Evolutionary conservation across 2,329 filamentous ascomycete species (phyloP), one percentile per base, ranked within the genome.

Genomic region (Aspergillus sergii): DNA sequence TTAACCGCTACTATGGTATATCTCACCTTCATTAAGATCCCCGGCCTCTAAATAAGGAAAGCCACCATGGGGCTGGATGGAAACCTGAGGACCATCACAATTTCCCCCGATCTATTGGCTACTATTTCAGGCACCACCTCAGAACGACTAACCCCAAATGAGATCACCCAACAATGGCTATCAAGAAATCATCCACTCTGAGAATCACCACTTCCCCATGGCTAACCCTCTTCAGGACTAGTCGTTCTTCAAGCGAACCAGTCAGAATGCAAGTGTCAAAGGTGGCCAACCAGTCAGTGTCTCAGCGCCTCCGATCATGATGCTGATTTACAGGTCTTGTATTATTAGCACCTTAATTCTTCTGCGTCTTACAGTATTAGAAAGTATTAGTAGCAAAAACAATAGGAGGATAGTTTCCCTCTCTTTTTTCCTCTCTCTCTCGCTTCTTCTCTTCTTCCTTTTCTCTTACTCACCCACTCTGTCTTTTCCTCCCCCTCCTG

Each of bases 391-490:
- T 32, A 53, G 50, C 28, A 53, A 53, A 41, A 30, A 51, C 57
- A 54, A 30, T 39, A 41, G 39, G 39, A 41, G 39, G 39, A 41
- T 41, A n/a, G 34, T 16, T 36, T 36, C 14, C 34, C 32, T 34
- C 32, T 34, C 32, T 34, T 11, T 34, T 11, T 30, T 30, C 59
- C 43, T 48, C 43, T 32, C 48, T 61, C 48, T 30, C 14, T 50
- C 46, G 51, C 34, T 45, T 54, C 34, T 50, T 53, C 57, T 50
- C 16, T 63, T 61, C 59, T 65, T 64, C 53, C 69, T 8, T 32
- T 30, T 36, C 21, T 60, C 32, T n/a, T 61, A 63, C 69, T 67
- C 70, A 67, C 68, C 68, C 66, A 67, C 64, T 66, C 67, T 65
- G 64, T 64, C 65, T 63, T 66, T 60, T 61, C 62, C 67, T 59